These are phyloP conservation scores for Yamadazyma sp. DNA, from an alignment of 805 yeast species.

Conservation along the genomic window DNA sequence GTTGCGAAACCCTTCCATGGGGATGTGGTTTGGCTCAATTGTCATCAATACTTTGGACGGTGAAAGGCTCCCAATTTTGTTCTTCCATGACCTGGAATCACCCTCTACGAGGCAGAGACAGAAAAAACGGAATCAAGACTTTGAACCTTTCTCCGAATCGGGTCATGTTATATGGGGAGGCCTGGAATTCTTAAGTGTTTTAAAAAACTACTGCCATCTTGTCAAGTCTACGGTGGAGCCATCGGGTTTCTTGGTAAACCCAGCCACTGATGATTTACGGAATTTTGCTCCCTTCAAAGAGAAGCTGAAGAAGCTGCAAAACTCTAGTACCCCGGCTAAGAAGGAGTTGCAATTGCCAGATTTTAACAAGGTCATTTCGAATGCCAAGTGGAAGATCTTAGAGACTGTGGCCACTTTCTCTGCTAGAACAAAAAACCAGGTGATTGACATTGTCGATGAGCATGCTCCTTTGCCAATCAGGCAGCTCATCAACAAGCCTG, in stretches of 20 bases:
- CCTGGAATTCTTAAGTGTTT: slow-evolving; percentile 59
- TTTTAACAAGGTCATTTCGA: slow-evolving; percentile 52
- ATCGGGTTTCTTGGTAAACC: slow-evolving; percentile 73
- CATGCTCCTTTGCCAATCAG: slow-evolving; percentile 61
- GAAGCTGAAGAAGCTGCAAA: slow-evolving; percentile 3
- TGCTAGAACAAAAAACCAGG: slow-evolving; percentile 45
- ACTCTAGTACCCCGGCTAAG: background rate
- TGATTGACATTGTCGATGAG: slow-evolving; percentile 63
- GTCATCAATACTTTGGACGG: slow-evolving; percentile 67
- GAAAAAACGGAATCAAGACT: slow-evolving; percentile 56
- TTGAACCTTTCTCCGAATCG: slow-evolving; percentile 68
- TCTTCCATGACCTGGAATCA: slow-evolving; percentile 89
- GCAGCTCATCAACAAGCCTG: slow-evolving; percentile 68
- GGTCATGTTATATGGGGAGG: slow-evolving; percentile 88
- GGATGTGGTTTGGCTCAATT: slow-evolving; percentile 92
- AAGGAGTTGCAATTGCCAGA: slow-evolving; percentile 24
- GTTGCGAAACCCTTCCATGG: slow-evolving; percentile 76
- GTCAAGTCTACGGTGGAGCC: slow-evolving; percentile 72
- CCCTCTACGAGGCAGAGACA: slow-evolving; percentile 70
- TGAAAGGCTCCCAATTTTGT: slow-evolving; percentile 75
- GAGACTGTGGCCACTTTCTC: slow-evolving; percentile 83
- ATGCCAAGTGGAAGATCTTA: slow-evolving; percentile 83
- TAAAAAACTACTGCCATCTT: slow-evolving; percentile 56
- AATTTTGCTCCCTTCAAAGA: slow-evolving; percentile 48
- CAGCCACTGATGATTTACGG: slow-evolving; percentile 62